A percentile compares a stretch with the other conserved stretches of the same genome.
Conservation (phyloP, 2,329 filamentous ascomycete species). For the Cladosporium sphaerospermum region DNA sequence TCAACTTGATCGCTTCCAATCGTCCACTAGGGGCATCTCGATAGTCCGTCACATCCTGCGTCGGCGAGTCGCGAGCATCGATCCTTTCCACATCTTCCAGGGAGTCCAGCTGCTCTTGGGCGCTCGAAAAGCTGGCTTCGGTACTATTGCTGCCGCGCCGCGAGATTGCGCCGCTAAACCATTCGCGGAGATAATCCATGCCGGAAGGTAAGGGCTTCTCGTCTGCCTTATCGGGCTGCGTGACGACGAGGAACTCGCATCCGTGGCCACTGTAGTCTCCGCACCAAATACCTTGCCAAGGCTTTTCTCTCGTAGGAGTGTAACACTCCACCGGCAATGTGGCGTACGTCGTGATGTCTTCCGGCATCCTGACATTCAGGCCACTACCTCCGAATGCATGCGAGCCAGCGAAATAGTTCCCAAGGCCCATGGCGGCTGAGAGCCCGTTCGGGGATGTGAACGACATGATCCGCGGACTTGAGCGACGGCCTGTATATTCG, state of each 20-base stretch:
- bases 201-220: conserved; percentile 34
- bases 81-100: neutral
- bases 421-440: conserved; percentile 24
- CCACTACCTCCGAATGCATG: conserved; percentile 23
- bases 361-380: conserved; percentile 43
- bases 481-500: conserved; percentile 46
- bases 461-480: conserved; percentile 24
- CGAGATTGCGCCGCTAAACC: conserved; percentile 22
- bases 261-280: conserved; percentile 86
- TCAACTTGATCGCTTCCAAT: conserved; percentile 82
- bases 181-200: conserved; percentile 27
- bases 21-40: conserved; percentile 53
- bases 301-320: conserved; percentile 71
- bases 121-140: conserved; percentile 15
- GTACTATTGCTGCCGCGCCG: conserved; percentile 17
- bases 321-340: conserved; percentile 72
- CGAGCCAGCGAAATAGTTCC: conserved; percentile 21
- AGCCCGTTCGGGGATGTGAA: conserved; percentile 21
- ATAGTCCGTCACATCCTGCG: neutral
- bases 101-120: neutral
- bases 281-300: conserved; percentile 86
- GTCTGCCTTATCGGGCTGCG: conserved; percentile 58
- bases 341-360: conserved; percentile 57
- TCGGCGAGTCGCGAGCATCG: neutral
- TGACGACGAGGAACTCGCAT: conserved; percentile 77